These are phyloP conservation scores for Lactifluus volemus DNA, from an alignment of 768 basidiomycete genomes.

Conservation along the genomic window DNA sequence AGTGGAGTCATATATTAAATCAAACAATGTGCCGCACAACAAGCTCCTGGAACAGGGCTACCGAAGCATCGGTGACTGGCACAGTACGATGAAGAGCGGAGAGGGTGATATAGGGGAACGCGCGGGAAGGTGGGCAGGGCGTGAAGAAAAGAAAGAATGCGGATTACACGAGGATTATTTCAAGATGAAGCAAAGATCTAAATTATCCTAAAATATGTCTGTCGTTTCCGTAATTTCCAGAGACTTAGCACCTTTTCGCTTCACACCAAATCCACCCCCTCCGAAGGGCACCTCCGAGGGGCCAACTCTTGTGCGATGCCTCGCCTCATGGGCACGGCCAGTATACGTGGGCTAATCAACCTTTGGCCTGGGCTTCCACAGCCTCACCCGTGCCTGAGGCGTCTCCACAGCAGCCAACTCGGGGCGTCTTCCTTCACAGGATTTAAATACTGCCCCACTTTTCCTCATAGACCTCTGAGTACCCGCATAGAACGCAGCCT, in stretches of 20 bases:
- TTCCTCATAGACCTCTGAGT: not conserved
- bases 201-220: no score
- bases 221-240: not conserved
- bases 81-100: slow-evolving; percentile 75
- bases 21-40: slow-evolving; percentile 82
- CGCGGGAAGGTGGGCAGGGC: slow-evolving; percentile 86
- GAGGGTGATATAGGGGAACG: slow-evolving; percentile 68
- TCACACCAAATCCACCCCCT: not conserved
- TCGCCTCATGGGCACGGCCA: slow-evolving; percentile 7
- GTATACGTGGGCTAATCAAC: not conserved
- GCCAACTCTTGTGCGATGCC: not conserved
- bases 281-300: not conserved
- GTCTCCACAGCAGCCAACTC: not conserved
- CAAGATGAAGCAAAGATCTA: slow-evolving; percentile 40
- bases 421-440: not conserved
- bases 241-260: not conserved
- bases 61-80: slow-evolving; percentile 95
- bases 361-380: not conserved
- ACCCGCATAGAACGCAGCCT: not conserved
- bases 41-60: slow-evolving; percentile 85
- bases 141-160: slow-evolving; percentile 83
- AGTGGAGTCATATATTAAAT: slow-evolving; percentile 78
- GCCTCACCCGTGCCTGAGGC: slow-evolving; percentile 5
- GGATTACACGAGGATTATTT: slow-evolving; percentile 92
- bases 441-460: slow-evolving; percentile 11